phyloP scores from a whole-genome alignment of 306 rosid genomes.

The Vigna unguiculata region DNA sequence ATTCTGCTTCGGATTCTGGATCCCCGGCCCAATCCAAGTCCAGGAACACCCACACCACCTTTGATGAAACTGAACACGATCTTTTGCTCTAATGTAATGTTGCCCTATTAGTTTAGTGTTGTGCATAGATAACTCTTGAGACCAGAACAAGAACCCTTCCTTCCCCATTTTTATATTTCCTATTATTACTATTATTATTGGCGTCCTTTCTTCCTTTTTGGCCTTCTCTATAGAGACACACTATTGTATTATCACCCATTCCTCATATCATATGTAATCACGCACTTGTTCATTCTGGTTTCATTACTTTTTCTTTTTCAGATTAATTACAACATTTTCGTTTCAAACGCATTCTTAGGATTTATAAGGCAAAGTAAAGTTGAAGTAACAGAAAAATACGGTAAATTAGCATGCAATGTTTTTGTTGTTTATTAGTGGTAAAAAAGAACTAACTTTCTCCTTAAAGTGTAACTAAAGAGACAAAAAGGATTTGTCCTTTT shows the following conservation, averaged over 20 bases:
- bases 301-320: no score
- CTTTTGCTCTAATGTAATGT: slow-evolving; percentile 32
- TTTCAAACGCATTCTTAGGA: background rate
- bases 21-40: slow-evolving; percentile 37
- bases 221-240: background rate
- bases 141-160: slow-evolving; percentile 40
- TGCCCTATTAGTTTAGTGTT: slow-evolving; percentile 47
- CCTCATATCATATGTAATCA: slow-evolving; percentile 27
- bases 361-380: no score
- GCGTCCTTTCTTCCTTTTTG: background rate
- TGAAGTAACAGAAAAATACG: no score
- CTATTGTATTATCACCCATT: slow-evolving; percentile 15
- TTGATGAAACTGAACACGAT: slow-evolving; percentile 51
- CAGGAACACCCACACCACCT: slow-evolving; percentile 34
- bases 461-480: background rate
- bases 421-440: slow-evolving; percentile 4
- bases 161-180: slow-evolving; percentile 23
- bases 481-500: background rate
- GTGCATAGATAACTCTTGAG: slow-evolving; percentile 38
- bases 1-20: slow-evolving; percentile 29
- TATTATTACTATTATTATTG: background rate
- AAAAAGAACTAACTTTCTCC: background rate
- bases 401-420: no score
- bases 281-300: slow-evolving; percentile 11
- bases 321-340: background rate